Conservation (phyloP, 1,284 basidiomycete genomes). For the Trametes polyzona region DNA sequence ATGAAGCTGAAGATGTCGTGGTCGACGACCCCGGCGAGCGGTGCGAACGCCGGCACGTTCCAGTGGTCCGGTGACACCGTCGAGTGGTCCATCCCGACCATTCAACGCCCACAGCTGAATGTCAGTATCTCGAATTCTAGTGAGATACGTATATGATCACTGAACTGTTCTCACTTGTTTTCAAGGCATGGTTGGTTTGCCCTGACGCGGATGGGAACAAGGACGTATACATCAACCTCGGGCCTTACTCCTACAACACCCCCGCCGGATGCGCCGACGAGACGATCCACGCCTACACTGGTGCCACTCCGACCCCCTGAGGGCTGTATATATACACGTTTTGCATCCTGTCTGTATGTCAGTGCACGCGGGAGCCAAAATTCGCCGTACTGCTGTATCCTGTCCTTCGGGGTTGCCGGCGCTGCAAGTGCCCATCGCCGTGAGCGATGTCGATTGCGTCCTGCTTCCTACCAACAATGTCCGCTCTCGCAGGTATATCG, state of each 20-base stretch:
- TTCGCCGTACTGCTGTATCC: too few species aligned
- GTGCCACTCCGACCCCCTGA: slow-evolving; percentile 42
- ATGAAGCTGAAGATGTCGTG: slow-evolving; percentile 55
- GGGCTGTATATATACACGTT: background rate
- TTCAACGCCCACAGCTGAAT: slow-evolving; percentile 53
- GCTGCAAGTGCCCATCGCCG: too few species aligned
- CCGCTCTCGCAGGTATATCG: too few species aligned
- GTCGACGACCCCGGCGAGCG: slow-evolving; percentile 49
- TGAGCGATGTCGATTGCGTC: too few species aligned
- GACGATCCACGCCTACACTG: slow-evolving; percentile 68
- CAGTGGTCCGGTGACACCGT: slow-evolving; percentile 57
- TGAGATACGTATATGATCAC: background rate
- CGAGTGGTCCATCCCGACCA: slow-evolving; percentile 54
- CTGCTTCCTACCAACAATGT: too few species aligned
- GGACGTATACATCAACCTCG: slow-evolving; percentile 59
- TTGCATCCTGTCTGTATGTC: background rate
- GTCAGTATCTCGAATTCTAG: slow-evolving; percentile 37
- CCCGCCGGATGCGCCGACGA: slow-evolving; percentile 64
- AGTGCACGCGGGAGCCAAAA: background rate
- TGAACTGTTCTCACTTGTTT: background rate
- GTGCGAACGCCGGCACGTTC: slow-evolving; percentile 48
- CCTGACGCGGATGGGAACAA: slow-evolving; percentile 52
- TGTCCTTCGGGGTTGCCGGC: too few species aligned
- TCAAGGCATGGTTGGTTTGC: slow-evolving; percentile 57
- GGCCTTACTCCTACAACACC: slow-evolving; percentile 58